Evolutionary conservation across 805 yeast genomes (phyloP).

Genomic region (Zygotorulaspora florentina): DNA sequence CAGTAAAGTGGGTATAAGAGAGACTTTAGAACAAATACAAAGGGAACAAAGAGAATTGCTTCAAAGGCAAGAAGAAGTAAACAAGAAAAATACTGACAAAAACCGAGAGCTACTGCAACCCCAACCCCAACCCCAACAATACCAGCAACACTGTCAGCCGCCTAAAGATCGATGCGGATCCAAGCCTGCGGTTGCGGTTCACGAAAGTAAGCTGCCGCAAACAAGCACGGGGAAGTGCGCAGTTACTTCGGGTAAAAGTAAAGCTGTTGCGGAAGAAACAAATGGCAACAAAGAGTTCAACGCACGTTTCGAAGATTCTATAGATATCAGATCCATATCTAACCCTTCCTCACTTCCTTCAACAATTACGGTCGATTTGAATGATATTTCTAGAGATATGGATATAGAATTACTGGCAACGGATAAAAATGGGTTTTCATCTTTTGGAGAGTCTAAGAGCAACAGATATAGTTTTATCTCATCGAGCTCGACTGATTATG

Average conservation of each 20-base stretch:
- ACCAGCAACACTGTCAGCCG: too few species aligned
- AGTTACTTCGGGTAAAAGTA: background rate
- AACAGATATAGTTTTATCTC: conserved; percentile 34
- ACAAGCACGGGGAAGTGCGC: too few species aligned
- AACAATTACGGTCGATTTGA: conserved; percentile 12
- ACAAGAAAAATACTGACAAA: background rate
- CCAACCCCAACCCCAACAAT: too few species aligned
- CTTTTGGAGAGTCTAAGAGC: conserved; percentile 12
- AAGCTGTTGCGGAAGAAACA: conserved; percentile 8
- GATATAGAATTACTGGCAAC: conserved; percentile 20
- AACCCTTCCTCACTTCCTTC: conserved; percentile 12
- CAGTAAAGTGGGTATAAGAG: conserved; percentile 14
- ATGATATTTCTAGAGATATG: conserved; percentile 16
- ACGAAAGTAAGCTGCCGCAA: too few species aligned
- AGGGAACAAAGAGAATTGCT: conserved; percentile 8
- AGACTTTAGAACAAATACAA: conserved; percentile 23
- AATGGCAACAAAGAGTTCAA: background rate
- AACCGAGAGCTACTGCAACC: background rate
- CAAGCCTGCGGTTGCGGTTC: too few species aligned
- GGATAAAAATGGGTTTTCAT: conserved; percentile 24
- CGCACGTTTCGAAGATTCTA: background rate
- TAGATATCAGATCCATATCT: conserved; percentile 2
- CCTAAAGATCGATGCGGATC: too few species aligned
- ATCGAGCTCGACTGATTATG: conserved; percentile 31
- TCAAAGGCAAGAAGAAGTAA: background rate